A percentile compares a stretch with the other conserved stretches of the same genome.
Conservation (phyloP, 1,284 basidiomycete genomes). For the Boletellus deceptivus region DNA sequence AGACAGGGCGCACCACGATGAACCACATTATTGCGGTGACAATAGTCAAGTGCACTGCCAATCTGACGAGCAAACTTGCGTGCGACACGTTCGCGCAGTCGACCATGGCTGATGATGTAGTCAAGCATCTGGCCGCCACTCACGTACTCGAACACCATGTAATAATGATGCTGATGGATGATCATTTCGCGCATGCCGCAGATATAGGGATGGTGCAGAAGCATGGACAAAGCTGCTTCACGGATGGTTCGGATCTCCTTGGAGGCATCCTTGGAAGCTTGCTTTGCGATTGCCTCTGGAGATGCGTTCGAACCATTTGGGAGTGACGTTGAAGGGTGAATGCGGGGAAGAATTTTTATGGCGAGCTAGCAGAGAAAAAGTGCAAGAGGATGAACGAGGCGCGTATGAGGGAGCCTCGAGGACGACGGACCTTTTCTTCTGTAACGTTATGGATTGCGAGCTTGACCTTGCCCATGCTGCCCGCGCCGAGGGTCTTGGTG, state of each 20-base stretch:
- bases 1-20: slow-evolving; percentile 65
- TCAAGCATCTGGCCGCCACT: slow-evolving; percentile 99
- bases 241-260: slow-evolving; percentile 96
- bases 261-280: slow-evolving; percentile 86
- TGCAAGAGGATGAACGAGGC: slow-evolving; percentile 6
- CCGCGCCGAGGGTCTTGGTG: slow-evolving; percentile 95
- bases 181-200: slow-evolving; percentile 99
- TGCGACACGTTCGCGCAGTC: slow-evolving; percentile 91
- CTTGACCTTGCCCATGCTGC: slow-evolving; percentile 99
- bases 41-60: slow-evolving; percentile 93
- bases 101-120: slow-evolving; percentile 99
- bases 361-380: slow-evolving; percentile 65
- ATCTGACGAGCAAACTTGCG: slow-evolving; percentile 98
- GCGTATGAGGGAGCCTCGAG: background rate
- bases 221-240: slow-evolving; percentile 90
- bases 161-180: slow-evolving; percentile 93
- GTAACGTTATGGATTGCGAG: slow-evolving; percentile 88
- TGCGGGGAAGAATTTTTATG: slow-evolving; percentile 96
- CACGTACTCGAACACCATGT: slow-evolving; percentile 99
- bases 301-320: slow-evolving; percentile 46
- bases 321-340: slow-evolving; percentile 51
- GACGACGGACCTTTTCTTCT: slow-evolving; percentile 81
- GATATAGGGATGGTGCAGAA: slow-evolving; percentile 97
- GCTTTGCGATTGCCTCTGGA: slow-evolving; percentile 68
- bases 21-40: slow-evolving; percentile 96